Evolutionary conservation across 1,284 basidiomycete genomes (phyloP).

Genomic region (Flammula alnicola): DNA sequence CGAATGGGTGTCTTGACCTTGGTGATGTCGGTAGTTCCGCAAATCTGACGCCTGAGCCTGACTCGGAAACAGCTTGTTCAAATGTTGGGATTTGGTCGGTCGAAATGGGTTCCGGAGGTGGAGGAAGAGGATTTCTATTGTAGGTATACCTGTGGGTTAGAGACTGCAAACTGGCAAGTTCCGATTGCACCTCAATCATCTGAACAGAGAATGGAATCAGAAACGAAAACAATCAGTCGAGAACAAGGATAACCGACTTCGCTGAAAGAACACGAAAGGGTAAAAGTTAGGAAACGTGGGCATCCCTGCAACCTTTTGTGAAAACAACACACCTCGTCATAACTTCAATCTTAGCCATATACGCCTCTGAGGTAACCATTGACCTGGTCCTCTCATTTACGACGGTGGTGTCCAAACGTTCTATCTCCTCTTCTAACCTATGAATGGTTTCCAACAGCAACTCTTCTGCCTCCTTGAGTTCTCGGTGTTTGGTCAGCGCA

Average conservation of each 20-base stretch:
- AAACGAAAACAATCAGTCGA: neutral
- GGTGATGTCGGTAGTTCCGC: constrained; percentile 17
- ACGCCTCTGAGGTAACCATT: neutral
- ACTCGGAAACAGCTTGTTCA: constrained; percentile 24
- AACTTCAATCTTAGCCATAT: constrained; percentile 7
- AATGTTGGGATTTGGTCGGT: constrained; percentile 44
- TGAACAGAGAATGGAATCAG: neutral
- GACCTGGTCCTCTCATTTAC: neutral
- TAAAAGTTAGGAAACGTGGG: too few species aligned
- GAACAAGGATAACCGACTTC: constrained; percentile 5
- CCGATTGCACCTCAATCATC: constrained; percentile 18
- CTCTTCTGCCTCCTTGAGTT: constrained; percentile 6
- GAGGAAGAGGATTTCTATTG: constrained; percentile 47
- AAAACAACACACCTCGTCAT: constrained; percentile 15
- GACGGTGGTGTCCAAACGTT: neutral
- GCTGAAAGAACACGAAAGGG: constrained; percentile 1
- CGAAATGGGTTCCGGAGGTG: constrained; percentile 51
- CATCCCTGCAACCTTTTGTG: neutral
- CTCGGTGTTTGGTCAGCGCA: constrained; percentile 7
- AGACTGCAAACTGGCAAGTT: constrained; percentile 20
- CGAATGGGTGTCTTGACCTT: constrained; percentile 10
- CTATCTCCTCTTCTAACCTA: neutral
- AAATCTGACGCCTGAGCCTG: constrained; percentile 13
- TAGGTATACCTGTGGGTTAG: constrained; percentile 22
- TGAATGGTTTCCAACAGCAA: neutral